These are phyloP conservation scores for Wickerhamiella siamensis DNA, from an alignment of 805 yeast genomes.

Conservation along the genomic window DNA sequence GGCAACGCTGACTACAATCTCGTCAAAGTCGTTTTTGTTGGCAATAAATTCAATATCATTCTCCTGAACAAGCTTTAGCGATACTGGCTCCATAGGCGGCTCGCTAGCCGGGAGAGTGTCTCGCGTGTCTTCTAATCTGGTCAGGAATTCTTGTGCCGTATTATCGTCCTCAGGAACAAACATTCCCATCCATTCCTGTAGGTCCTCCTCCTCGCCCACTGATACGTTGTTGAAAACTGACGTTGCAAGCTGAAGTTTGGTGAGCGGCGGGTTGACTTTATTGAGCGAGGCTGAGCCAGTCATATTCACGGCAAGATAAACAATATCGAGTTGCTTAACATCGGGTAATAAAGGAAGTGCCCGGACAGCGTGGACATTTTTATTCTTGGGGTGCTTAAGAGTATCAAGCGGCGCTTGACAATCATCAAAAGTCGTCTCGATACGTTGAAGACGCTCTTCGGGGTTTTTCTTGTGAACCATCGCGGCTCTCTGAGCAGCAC, in stretches of 20 bases:
- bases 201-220: conserved; percentile 43
- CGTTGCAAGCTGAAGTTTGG: conserved; percentile 21
- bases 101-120: conserved; percentile 19
- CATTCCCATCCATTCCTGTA: conserved; percentile 65
- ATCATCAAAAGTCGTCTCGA: conserved; percentile 64
- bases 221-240: conserved; percentile 62
- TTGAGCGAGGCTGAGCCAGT: conserved; percentile 34
- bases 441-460: conserved; percentile 46
- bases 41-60: conserved; percentile 48
- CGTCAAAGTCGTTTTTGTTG: conserved; percentile 38
- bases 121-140: conserved; percentile 33
- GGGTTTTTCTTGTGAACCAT: conserved; percentile 34
- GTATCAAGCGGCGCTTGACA: conserved; percentile 33
- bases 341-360: conserved; percentile 82
- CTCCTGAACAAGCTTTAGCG: conserved; percentile 54
- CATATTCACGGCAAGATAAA: conserved; percentile 28
- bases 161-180: conserved; percentile 36
- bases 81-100: conserved; percentile 8
- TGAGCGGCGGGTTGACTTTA: conserved; percentile 10
- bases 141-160: conserved; percentile 29
- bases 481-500: conserved; percentile 16
- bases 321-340: conserved; percentile 76
- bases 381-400: conserved; percentile 68
- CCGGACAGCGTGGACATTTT: conserved; percentile 53
- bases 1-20: conserved; percentile 51